Evolutionary conservation across 176 grass and related monocot species (phyloP).

Genomic region (Aegilops longissima): DNA sequence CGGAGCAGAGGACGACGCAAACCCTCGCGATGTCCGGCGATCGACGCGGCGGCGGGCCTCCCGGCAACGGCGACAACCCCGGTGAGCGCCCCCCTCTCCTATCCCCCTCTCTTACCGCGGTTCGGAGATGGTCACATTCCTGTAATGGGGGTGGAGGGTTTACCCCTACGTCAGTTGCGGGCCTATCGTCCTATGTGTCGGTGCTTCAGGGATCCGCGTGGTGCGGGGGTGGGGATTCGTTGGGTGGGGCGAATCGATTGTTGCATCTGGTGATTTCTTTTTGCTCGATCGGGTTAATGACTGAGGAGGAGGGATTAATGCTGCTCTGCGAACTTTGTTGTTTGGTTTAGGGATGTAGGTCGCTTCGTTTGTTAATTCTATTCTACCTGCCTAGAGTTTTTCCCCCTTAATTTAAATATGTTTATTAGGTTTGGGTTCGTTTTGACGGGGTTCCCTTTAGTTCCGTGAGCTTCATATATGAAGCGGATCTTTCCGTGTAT

Average conservation of each 20-base stretch:
- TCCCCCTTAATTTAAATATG: background rate
- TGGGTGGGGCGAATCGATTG: background rate
- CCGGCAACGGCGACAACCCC: slow-evolving; percentile 21
- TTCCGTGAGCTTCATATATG: background rate
- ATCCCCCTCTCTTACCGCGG: background rate
- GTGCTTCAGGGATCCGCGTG: background rate
- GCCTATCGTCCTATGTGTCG: background rate
- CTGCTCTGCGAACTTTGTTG: background rate
- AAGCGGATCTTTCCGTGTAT: background rate
- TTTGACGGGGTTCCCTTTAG: background rate
- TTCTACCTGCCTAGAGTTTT: background rate
- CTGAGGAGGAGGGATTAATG: background rate
- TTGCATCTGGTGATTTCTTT: background rate
- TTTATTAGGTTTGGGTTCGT: background rate
- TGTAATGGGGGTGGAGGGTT: slow-evolving; percentile 27
- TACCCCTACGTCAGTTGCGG: background rate
- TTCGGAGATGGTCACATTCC: background rate
- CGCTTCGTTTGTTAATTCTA: background rate
- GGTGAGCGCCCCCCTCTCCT: slow-evolving; percentile 12
- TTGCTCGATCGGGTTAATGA: background rate
- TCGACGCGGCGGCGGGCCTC: slow-evolving; percentile 4
- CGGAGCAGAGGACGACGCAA: background rate
- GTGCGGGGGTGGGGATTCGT: background rate
- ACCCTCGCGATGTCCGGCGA: slow-evolving; percentile 22
- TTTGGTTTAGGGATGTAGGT: background rate